Percentiles rank a stretch among this genome's conserved stretches.
Conservation (phyloP, 495 filamentous ascomycete genomes). For the Friedmanniomyces simplex region DNA sequence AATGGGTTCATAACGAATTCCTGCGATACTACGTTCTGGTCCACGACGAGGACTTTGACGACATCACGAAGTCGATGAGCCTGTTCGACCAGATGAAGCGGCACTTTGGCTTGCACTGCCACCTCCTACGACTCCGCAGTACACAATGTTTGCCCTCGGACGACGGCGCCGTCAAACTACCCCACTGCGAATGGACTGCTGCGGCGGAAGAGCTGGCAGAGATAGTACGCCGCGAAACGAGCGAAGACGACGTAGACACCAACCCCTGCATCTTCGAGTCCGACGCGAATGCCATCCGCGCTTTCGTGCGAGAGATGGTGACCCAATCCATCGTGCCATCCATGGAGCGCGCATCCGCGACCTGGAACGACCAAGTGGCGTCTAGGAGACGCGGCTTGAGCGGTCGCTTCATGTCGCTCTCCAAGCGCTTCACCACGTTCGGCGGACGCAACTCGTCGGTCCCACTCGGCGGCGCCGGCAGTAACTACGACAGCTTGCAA, state of each 20-base stretch:
- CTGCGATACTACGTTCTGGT: constrained; percentile 91
- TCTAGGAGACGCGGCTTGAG: constrained; percentile 75
- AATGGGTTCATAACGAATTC: constrained; percentile 80
- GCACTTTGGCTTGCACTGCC: constrained; percentile 90
- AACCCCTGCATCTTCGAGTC: constrained; percentile 81
- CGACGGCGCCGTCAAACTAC: constrained; percentile 77
- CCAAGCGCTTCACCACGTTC: constrained; percentile 75
- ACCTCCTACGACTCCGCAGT: constrained; percentile 74
- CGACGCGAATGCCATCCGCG: constrained; percentile 73
- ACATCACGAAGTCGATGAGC: constrained; percentile 75
- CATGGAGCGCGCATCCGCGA: constrained; percentile 82
- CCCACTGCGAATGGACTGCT: constrained; percentile 74
- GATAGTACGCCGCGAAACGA: constrained; percentile 43
- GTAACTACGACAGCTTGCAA: constrained; percentile 66
- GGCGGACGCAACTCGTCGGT: constrained; percentile 42
- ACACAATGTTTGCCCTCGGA: constrained; percentile 80
- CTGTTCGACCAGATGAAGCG: constrained; percentile 97
- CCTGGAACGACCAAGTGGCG: constrained; percentile 98
- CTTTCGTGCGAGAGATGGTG: constrained; percentile 84
- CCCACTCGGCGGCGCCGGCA: constrained; percentile 30
- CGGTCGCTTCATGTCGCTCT: constrained; percentile 84
- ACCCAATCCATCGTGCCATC: constrained; percentile 84
- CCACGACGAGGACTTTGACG: constrained; percentile 92
- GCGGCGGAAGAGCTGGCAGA: constrained; percentile 73
- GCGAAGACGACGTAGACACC: constrained; percentile 58